Base-by-base conservation (phyloP, 225 moss, liverwort and hornwort species). In the Pleurozium schreberi region DNA sequence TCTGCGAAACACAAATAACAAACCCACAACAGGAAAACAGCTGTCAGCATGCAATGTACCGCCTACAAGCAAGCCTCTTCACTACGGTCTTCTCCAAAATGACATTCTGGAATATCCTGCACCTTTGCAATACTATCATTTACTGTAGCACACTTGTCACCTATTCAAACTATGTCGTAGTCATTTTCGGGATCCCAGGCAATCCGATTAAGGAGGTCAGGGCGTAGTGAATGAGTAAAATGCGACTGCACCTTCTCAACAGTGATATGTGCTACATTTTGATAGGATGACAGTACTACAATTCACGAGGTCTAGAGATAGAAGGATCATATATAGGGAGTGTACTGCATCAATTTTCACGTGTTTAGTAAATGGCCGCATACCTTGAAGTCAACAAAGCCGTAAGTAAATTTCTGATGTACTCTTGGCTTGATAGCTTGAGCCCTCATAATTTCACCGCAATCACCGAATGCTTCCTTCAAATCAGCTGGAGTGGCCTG, bases 311-410 rank as follows among this genome's bases (percentile, higher is more conserved):
- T 77, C 40, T 70, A 43, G 65, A 70, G 59, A 85, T 60, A 66
- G 43, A 34, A 68, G 57, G 90, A 88, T 31, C 83, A 88, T 59
- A 71, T 62, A 63, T 23, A 59, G 36, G 59, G 42, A 63, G 58
- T 70, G 34, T 47, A 67, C 45, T 67, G 53, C 77, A 85, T 59
- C 42, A 34, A 64, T 42, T 80, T 74, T 57, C 66, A 83, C 36
- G 62, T 14, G 36, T 70, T 57, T 15, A 67, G 70, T 23, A 68
- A 86, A 66, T 84, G 71, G n/a, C 22, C 50, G 31, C 90, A 88
- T 91, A 98, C 98, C 95, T 95, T 94, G 89, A 99, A 99, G 83
- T 99, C 97, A 33, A 99, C 96, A 75, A 99, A 99, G 74, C 99
- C 99, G 86, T 97, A 99, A 10, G 99, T 99, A 86, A 94, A 99